Base-by-base conservation (phyloP, 169 alveolate genomes). In the Plasmodium yoelii region DNA sequence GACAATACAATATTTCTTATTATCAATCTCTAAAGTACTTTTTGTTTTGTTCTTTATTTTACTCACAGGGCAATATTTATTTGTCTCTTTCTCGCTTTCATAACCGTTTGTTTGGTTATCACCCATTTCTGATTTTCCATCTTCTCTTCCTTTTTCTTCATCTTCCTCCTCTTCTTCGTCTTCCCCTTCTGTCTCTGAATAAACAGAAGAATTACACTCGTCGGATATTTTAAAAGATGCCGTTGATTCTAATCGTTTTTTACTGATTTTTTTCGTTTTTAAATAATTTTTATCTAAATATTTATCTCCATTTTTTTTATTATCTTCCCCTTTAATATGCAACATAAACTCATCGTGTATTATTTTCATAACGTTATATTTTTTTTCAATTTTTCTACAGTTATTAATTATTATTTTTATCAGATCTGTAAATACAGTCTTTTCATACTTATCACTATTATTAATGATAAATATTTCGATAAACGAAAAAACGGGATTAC, bases 401-500 rank as follows among this genome's bases (percentile, higher is more conserved):
- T 49, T 47, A 10, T 77, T 77, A 1, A 77, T 57, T 77, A 77
- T n/a, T 68, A 68, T 26, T 77, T 56, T 77, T n/a, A 77, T 77
- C 34, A 77, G 22, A 24, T 77, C 88, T 10, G 65, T 53, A 42
- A 77, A 77, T 8, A 61, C 39, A 56, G 63, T 77, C 71, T 68
- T 77, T 77, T 77, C 88, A 28, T 55, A 49, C 49, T 57, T 24
- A 42, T 77, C 88, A 44, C 73, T 22, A 51, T 77, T 63, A 56
- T 77, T 77, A 26, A 77, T 77, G 34, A 77, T 61, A 7, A 63
- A 77, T 77, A 77, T 77, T 57, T 77, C 88, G 12, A 77, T 77
- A 59, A 77, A 77, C 13, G 88, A 77, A 22, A 77, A 77, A 44
- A 77, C 67, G 3, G 88, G 88, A 47, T 77, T 64, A 28, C 88